Conservation (phyloP, 306 rosid genomes). For the Dalbergia oliveri region DNA sequence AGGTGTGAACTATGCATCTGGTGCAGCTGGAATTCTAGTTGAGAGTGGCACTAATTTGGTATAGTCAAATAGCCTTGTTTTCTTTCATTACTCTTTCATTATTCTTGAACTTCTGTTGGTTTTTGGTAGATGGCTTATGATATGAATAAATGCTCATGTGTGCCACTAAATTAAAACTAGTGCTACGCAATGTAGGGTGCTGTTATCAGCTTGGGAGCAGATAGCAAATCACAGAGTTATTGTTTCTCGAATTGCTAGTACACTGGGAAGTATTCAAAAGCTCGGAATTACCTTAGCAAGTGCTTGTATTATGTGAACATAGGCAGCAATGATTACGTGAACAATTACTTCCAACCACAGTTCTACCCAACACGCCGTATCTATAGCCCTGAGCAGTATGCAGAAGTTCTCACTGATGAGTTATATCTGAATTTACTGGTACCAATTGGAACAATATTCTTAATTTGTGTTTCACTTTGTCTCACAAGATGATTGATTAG, state of each 20-base stretch:
- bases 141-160: neutral
- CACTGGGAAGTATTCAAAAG: constrained; percentile 28
- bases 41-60: constrained; percentile 21
- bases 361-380: constrained; percentile 47
- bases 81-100: neutral
- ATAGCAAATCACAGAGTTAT: constrained; percentile 47
- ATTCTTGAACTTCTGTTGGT: neutral
- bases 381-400: constrained; percentile 53
- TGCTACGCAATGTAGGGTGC: constrained; percentile 51
- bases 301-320: constrained; percentile 67
- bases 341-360: constrained; percentile 63
- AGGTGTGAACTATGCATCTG: constrained; percentile 61
- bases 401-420: constrained; percentile 49
- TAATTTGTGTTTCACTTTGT: too few relatives aligned
- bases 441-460: neutral
- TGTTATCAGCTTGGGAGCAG: constrained; percentile 48
- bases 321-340: constrained; percentile 71
- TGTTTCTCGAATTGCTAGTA: constrained; percentile 37
- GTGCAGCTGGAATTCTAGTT: constrained; percentile 42
- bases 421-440: constrained; percentile 56
- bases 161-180: neutral
- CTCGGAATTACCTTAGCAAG: constrained; percentile 47
- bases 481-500: neutral
- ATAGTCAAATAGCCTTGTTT: neutral
- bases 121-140: constrained; percentile 9